Conservation (phyloP, 768 basidiomycete species). For the Suillus bovinus region DNA sequence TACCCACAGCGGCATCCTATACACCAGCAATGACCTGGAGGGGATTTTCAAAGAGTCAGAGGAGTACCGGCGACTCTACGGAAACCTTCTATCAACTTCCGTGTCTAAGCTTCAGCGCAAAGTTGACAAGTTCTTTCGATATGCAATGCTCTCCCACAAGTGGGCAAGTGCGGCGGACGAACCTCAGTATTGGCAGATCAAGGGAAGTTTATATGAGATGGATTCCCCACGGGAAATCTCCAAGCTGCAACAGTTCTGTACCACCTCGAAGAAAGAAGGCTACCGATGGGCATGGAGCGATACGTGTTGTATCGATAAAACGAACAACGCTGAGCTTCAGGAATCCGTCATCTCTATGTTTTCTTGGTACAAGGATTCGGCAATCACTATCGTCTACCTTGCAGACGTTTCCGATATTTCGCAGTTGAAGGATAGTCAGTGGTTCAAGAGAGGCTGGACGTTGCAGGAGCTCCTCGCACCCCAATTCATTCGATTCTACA, state of each 20-base stretch:
- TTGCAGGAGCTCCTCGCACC: conserved; percentile 32
- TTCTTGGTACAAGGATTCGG: conserved; percentile 26
- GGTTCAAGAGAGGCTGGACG: conserved; percentile 25
- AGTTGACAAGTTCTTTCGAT: conserved; percentile 14
- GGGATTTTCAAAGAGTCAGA: conserved; percentile 4
- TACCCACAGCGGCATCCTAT: background rate
- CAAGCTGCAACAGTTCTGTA: conserved; percentile 33
- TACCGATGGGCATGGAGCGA: conserved; percentile 33
- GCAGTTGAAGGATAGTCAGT: conserved; percentile 26
- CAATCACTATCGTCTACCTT: conserved; percentile 31
- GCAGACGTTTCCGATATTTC: conserved; percentile 27
- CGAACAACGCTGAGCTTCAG: conserved; percentile 22
- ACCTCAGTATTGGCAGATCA: conserved; percentile 9
- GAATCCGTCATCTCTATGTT: conserved; percentile 34
- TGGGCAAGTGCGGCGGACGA: conserved; percentile 15
- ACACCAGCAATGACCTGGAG: conserved; percentile 2
- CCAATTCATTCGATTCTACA: conserved; percentile 24
- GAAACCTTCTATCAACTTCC: background rate
- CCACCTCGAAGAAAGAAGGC: conserved; percentile 27
- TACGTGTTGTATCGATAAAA: conserved; percentile 31
- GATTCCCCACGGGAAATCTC: background rate
- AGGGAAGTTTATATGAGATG: conserved; percentile 18
- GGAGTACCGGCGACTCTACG: background rate
- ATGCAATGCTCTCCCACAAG: conserved; percentile 13
- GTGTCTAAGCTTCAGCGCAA: background rate